Evolutionary conservation across 2,329 filamentous ascomycete genomes (phyloP), one percentile per base, ranked within the genome.

Genomic region (Ambrosiella cleistominuta): DNA sequence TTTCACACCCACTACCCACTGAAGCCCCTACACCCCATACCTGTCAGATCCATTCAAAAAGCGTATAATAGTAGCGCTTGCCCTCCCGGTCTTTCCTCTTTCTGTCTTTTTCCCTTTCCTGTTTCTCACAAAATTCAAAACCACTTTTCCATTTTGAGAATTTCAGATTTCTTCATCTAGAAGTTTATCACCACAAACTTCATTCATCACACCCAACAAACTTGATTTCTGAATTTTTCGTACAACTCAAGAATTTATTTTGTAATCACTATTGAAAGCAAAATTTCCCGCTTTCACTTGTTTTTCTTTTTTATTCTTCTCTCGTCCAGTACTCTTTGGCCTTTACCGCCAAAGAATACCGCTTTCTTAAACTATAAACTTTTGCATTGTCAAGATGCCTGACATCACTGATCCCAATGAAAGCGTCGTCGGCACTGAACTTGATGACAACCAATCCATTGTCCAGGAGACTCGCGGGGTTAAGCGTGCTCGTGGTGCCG

Each of bases 401-500:
- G 85, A 89, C 74, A 85, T 88, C 73, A 80, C 83, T 65, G 82
- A 86, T 68, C 83, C 86, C 70, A 82, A 86, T 76, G 82, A 86
- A 67, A 83, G 87, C 69, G 82, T 82, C 66, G 85, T 85, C 65
- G 81, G 84, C 62, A 82, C 80, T 66, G 83, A 85, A 66, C 79
- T 85, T 68, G 85, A 88, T 67, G 85, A 89, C 65, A 70, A 79
- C 65, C 82, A 87, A 68, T 74, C 79, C 64, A 77, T 81, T 65
- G 75, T 75, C 67, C 70, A 73, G 64, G 86, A 90, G 68, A 80
- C 74, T 71, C 88, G 90, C 70, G 89, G 88, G 70, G 80, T 89
- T 73, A 97, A 97, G 80, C 89, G 91, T 66, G 81, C 80, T 71
- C 88, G 93, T 69, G 82, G 86, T 63, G 80, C 83, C 67, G 91